Conservation (phyloP, 1,284 basidiomycete genomes). For the Ganoderma lingzhi region DNA sequence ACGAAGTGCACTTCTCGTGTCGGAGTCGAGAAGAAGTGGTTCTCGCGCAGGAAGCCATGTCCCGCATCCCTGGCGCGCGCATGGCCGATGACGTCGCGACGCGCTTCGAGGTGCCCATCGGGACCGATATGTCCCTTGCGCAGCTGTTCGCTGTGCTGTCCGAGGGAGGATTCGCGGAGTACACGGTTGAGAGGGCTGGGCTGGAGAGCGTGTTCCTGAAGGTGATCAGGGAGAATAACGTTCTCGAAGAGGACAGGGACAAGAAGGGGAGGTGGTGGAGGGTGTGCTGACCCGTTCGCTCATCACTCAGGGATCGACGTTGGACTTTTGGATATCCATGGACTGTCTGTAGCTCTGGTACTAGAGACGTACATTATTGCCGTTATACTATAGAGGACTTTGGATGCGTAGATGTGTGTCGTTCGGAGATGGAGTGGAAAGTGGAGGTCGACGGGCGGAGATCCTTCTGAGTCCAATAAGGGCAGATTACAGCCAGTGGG, state of each 20-base stretch:
- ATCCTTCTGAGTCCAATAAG: slow-evolving; percentile 12
- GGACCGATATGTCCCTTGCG: slow-evolving; percentile 54
- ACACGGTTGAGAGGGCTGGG: slow-evolving; percentile 73
- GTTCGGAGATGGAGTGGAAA: not conserved
- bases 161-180: slow-evolving; percentile 64
- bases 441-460: slow-evolving; percentile 4
- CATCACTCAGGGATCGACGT: not conserved
- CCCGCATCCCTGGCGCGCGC: slow-evolving; percentile 67
- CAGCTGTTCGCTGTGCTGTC: slow-evolving; percentile 65
- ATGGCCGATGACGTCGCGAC: slow-evolving; percentile 81
- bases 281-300: slow-evolving; percentile 28
- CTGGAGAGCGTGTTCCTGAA: slow-evolving; percentile 80
- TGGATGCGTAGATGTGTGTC: not conserved
- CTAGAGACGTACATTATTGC: slow-evolving; percentile 5
- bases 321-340: slow-evolving; percentile 10
- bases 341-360: not conserved
- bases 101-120: slow-evolving; percentile 78
- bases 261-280: slow-evolving; percentile 38
- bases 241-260: slow-evolving; percentile 59
- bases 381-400: slow-evolving; percentile 13
- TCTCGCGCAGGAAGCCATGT: slow-evolving; percentile 67
- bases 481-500: slow-evolving; percentile 25
- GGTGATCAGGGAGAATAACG: slow-evolving; percentile 72
- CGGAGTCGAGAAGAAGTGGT: slow-evolving; percentile 65
- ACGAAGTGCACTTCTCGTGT: slow-evolving; percentile 82